These are phyloP conservation scores for Rubia peregrina DNA, from an alignment of 305 asterid genomes.

Conservation along the genomic window DNA sequence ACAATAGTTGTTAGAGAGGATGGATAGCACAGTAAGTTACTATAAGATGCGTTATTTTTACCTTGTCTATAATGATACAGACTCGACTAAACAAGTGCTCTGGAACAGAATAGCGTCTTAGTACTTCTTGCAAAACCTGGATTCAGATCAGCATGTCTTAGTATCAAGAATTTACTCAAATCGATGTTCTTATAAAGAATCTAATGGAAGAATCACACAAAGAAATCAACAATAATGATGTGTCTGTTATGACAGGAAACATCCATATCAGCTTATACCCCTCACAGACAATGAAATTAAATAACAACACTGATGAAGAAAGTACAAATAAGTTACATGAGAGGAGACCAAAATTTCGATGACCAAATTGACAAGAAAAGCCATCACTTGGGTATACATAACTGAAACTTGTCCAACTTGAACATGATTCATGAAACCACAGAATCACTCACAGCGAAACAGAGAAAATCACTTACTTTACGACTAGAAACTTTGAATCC, in stretches of 20 bases:
- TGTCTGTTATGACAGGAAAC: neutral
- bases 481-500: slow-evolving; percentile 92
- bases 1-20: neutral
- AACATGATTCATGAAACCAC: too few relatives aligned
- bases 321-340: neutral
- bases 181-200: neutral
- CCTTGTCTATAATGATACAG: slow-evolving; percentile 92
- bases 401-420: slow-evolving; percentile 4
- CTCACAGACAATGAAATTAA: neutral
- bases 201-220: neutral
- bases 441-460: neutral
- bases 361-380: neutral
- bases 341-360: neutral
- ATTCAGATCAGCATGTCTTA: slow-evolving; percentile 1
- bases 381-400: neutral
- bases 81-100: slow-evolving; percentile 73
- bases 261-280: neutral
- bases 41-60: slow-evolving; percentile 24
- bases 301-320: neutral
- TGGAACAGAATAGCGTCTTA: slow-evolving; percentile 64
- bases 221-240: neutral
- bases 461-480: slow-evolving; percentile 46
- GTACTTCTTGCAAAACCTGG: slow-evolving; percentile 92
- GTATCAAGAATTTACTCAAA: neutral
- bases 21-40: slow-evolving; percentile 5